These are phyloP conservation scores for Tuber indicum DNA, from an alignment of 495 filamentous ascomycete genomes.

Conservation along the genomic window DNA sequence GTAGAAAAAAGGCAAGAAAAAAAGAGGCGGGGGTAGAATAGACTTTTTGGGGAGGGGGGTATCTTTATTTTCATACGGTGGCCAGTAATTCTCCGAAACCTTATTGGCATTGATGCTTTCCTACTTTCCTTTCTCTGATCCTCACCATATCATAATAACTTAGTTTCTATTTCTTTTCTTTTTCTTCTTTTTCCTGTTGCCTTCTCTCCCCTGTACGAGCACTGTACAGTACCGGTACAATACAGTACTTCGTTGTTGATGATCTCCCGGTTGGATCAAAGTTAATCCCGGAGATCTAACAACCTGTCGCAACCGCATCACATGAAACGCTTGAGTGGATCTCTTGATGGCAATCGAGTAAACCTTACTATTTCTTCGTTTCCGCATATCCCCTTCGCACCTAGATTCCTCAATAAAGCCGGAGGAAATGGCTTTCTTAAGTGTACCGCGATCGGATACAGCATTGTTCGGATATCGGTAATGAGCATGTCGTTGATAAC, in stretches of 20 bases:
- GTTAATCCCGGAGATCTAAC: slow-evolving; percentile 2
- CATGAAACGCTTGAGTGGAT: slow-evolving; percentile 2
- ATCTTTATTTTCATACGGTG: neutral
- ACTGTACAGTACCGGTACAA: too few relatives aligned
- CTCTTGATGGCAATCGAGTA: slow-evolving; percentile 3
- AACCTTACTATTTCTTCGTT: neutral
- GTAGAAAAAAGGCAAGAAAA: neutral
- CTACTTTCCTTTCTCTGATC: neutral
- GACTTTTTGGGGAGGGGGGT: neutral
- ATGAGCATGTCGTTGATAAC: neutral
- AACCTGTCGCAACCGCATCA: slow-evolving; percentile 4
- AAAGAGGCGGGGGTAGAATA: neutral
- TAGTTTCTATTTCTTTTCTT: neutral
- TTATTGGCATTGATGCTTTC: neutral
- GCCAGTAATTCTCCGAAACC: neutral
- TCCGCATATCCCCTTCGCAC: neutral
- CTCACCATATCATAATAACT: neutral
- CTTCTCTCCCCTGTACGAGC: neutral
- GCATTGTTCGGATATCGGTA: neutral
- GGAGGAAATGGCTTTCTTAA: neutral
- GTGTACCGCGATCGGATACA: neutral
- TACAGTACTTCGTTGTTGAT: neutral
- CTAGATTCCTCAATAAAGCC: slow-evolving; percentile 1
- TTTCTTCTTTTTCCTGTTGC: neutral
- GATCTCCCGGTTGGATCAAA: slow-evolving; percentile 6